Evolutionary conservation across 108 stramenopile genomes (phyloP), one percentile per base, ranked within the genome.

Genomic region (Hondaea fermentalgiana): DNA sequence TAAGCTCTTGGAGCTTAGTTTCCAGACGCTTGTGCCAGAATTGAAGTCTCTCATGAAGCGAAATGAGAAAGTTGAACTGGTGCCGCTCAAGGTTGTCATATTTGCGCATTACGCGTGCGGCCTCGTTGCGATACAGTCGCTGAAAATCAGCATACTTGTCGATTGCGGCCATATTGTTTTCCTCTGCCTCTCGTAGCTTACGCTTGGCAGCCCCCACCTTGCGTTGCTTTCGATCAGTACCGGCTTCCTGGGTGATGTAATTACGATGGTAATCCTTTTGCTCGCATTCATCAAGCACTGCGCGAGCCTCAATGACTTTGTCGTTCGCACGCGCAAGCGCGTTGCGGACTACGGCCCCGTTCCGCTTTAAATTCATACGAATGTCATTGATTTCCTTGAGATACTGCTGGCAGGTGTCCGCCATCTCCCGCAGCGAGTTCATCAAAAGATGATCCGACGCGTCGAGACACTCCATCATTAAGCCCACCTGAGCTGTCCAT

Each of bases 31-130:
- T 47, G 76, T 83, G 76, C 76, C 76, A 83, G 49, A 83, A 83
- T 17, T 53, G n/a, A 6, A 83, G 76, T 6, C 23, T 6, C 17
- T 47, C 45, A 23, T 83, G n/a, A 12, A 83, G 51, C 16, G 76
- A 83, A 83, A 47, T 83, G n/a, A 83, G 51, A 23, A 83, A 83
- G n/a, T 43, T 45, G 76, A 53, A 83, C 51, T 83, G 76, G 51
- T 83, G 76, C 5, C 76, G 76, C 51, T 83, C 76, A 6, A 83
- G 6, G n/a, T 45, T 12, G 28, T 83, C 76, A 23, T 83, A 83
- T 45, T 45, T 83, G 25, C 51, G 76, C 76, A 83, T 83, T 45
- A 83, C 76, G 6, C 76, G 76, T 6, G 76, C 76, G 10, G 76
- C 76, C 23, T 83, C 76, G 4, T 83, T 83, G n/a, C 51, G 45